Evolutionary conservation across 257 asterid species (phyloP), one percentile per base, ranked within the genome.

Genomic region (Solanum chaucha): DNA sequence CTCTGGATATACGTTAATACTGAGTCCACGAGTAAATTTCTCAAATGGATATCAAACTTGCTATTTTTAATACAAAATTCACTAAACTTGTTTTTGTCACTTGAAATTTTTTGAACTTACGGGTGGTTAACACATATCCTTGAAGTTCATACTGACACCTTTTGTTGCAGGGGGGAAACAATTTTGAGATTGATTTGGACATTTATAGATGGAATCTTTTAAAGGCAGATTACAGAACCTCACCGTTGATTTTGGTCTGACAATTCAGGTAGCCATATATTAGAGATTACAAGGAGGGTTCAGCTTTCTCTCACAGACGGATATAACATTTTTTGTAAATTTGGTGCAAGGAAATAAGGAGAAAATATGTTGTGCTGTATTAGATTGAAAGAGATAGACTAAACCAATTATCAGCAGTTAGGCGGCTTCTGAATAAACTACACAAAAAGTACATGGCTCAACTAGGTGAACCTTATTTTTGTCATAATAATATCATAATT

Each of bases 331-430:
- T 30, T 24, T 38, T 74, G 32, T 36, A 38, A 51, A 87, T 41
- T 41, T 86, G 87, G 77, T 91, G 90, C 96, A 96, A 98, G 98
- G 98, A 87, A 95, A 92, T 41, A 41, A 41, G 13, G 48, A 41
- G 99, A 96, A 83, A 90, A 93, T 88, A 90, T 94, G 92, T 15
- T 96, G 32, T 95, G 98, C 89, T 94, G 99, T 82, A 5, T 93
- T 64, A 91, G 99, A 26, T 75, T 96, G 87, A 95, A 95, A 86
- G 98, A 94, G 91, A 92, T 95, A 11, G 93, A 94, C 89, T 91
- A 91, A 36, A 77, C 89, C 84, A 93, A 93, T 81, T 93, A 92
- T 80, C 89, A 92, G 87, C 94, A 91, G 87, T 93, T 96, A 73
- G 88, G 94, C 85, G 88, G 93, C 86, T 36, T 91, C 82, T 94